Conservation (phyloP, 768 basidiomycete genomes). For the Royoungia palumana region DNA sequence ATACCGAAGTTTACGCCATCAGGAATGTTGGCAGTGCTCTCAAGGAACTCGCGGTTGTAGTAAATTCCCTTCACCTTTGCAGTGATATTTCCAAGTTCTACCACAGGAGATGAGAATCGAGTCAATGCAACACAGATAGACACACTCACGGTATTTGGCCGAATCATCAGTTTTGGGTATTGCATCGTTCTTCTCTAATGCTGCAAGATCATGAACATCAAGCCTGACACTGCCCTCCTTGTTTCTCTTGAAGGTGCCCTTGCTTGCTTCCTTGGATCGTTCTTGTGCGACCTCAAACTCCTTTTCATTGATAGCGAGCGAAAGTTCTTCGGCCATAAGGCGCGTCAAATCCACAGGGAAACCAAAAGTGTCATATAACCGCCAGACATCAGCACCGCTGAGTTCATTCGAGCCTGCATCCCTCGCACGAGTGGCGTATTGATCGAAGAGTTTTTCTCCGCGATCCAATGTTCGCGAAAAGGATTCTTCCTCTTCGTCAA, state of each 20-base stretch:
- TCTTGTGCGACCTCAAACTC: conserved; percentile 90
- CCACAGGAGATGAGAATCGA: conserved; percentile 1
- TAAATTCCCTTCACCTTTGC: conserved; percentile 83
- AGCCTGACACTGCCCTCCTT: conserved; percentile 73
- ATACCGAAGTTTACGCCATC: conserved; percentile 74
- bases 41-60: conserved; percentile 69
- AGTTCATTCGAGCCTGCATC: conserved; percentile 63
- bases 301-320: conserved; percentile 75
- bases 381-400: conserved; percentile 92
- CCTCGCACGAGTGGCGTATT: conserved; percentile 70
- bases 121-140: background rate
- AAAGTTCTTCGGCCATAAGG: conserved; percentile 95
- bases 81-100: conserved; percentile 75
- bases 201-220: conserved; percentile 92
- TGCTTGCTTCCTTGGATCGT: conserved; percentile 87
- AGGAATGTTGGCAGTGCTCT: conserved; percentile 64
- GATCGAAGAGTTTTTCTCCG: conserved; percentile 93
- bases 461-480: conserved; percentile 97
- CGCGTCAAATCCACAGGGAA: conserved; percentile 96
- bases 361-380: conserved; percentile 95
- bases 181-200: conserved; percentile 68
- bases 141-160: conserved; percentile 77
- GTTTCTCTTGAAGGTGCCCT: conserved; percentile 73
- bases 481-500: conserved; percentile 96
- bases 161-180: conserved; percentile 94